phyloP scores from a whole-genome alignment of 2,329 filamentous ascomycete species.

The Aurifilum marmelostoma region DNA sequence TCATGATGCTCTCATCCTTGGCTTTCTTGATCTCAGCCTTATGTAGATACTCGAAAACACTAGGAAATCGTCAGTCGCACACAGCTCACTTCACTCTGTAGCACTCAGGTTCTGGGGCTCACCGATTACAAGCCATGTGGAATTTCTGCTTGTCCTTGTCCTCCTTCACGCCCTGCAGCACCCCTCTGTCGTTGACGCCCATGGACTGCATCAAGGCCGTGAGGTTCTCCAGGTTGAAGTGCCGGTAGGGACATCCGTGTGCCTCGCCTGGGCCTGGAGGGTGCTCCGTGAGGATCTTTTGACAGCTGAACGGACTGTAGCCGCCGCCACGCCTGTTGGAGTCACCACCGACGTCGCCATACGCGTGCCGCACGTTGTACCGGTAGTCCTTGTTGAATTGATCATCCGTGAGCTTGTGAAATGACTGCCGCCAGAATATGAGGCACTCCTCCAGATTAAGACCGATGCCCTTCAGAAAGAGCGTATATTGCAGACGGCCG shows the following conservation, averaged over 20 bases:
- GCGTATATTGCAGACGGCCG: constrained; percentile 88
- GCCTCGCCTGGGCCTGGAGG: constrained; percentile 84
- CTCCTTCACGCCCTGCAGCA: constrained; percentile 80
- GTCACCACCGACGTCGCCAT: constrained; percentile 95
- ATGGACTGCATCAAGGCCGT: constrained; percentile 73
- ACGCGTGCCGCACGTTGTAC: constrained; percentile 94
- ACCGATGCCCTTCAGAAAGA: constrained; percentile 96
- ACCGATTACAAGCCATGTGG: constrained; percentile 94
- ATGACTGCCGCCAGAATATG: constrained; percentile 85
- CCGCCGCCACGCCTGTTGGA: constrained; percentile 82
- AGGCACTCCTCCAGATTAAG: constrained; percentile 90
- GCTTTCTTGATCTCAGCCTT: constrained; percentile 76
- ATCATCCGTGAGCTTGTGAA: constrained; percentile 88
- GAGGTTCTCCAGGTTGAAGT: constrained; percentile 88
- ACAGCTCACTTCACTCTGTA: background rate
- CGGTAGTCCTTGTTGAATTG: constrained; percentile 97
- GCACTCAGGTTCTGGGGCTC: constrained; percentile 36
- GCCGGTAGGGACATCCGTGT: constrained; percentile 95
- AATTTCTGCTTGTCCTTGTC: constrained; percentile 88
- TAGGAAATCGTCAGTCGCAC: constrained; percentile 36
- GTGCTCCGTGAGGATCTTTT: constrained; percentile 91
- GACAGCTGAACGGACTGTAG: constrained; percentile 90
- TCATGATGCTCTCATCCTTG: constrained; percentile 74
- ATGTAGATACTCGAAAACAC: constrained; percentile 87
- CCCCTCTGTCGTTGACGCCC: constrained; percentile 76